Evolutionary conservation across 2,329 filamentous ascomycete genomes (phyloP).

Genomic region (Blastomyces parvus): DNA sequence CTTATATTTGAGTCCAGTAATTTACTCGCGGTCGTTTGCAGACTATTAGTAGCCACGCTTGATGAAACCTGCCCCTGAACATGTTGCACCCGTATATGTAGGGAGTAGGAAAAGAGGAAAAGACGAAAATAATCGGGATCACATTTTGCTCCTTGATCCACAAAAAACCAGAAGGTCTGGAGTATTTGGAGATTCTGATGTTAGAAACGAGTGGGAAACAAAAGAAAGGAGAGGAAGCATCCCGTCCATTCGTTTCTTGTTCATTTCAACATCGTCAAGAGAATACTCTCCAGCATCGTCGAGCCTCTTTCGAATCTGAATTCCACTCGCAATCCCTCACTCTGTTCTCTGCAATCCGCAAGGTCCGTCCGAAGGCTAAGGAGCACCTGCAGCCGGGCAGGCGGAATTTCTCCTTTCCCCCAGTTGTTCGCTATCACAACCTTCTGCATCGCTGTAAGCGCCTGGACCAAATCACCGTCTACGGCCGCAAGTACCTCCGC

Average conservation of each 20-base stretch:
- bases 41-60: neutral
- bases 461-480: slow-evolving; percentile 32
- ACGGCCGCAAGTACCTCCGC: slow-evolving; percentile 20
- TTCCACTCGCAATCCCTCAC: slow-evolving; percentile 12
- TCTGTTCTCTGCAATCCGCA: slow-evolving; percentile 9
- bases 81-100: neutral
- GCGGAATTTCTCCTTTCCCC: slow-evolving; percentile 7
- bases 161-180: neutral
- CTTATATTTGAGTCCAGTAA: no score
- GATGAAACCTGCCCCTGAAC: neutral
- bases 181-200: neutral
- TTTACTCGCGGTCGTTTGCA: neutral
- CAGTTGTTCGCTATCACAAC: slow-evolving; percentile 4
- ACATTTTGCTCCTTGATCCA: no score
- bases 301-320: slow-evolving; percentile 18
- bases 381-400: slow-evolving; percentile 11
- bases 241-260: neutral
- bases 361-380: slow-evolving; percentile 10
- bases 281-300: slow-evolving; percentile 14
- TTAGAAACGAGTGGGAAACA: neutral
- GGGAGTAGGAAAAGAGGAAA: neutral
- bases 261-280: slow-evolving; percentile 5
- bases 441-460: slow-evolving; percentile 29
- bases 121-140: neutral
- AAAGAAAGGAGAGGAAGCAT: neutral